Conservation (phyloP, 2,329 filamentous ascomycete genomes). For the Aspergillus sp. region DNA sequence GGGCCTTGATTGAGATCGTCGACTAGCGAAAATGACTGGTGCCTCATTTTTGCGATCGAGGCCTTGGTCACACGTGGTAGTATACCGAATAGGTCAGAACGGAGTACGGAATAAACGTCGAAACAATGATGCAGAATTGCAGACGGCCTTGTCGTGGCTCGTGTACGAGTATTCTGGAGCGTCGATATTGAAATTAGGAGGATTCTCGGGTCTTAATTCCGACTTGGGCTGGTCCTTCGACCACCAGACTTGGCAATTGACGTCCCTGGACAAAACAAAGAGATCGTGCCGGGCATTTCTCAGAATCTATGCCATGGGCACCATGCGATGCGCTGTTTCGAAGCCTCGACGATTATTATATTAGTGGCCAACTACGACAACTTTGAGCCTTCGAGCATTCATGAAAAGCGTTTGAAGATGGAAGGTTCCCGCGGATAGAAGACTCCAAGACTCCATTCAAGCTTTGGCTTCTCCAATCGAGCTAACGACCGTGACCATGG, state of each 20-base stretch:
- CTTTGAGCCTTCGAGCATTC: no score
- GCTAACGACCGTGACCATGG: background rate
- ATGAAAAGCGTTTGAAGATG: no score
- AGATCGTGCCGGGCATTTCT: no score
- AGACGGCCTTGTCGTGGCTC: no score
- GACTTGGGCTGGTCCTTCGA: background rate
- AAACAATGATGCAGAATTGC: background rate
- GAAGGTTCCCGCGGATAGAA: background rate
- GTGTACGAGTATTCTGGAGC: no score
- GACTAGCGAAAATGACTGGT: background rate
- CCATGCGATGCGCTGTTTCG: no score
- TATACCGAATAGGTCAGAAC: background rate
- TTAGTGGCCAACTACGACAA: background rate
- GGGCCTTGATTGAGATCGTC: constrained; percentile 1
- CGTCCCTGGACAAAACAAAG: no score
- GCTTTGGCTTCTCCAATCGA: background rate
- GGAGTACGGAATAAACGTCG: no score
- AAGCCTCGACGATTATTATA: background rate
- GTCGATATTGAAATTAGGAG: background rate
- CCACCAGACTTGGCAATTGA: no score
- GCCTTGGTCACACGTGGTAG: background rate
- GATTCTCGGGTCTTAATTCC: background rate
- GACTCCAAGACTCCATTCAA: background rate
- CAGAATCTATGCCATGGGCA: no score
- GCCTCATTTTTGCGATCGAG: background rate